Evolutionary conservation across 2,329 filamentous ascomycete species (phyloP).

Genomic region (Colletotrichum navitas): DNA sequence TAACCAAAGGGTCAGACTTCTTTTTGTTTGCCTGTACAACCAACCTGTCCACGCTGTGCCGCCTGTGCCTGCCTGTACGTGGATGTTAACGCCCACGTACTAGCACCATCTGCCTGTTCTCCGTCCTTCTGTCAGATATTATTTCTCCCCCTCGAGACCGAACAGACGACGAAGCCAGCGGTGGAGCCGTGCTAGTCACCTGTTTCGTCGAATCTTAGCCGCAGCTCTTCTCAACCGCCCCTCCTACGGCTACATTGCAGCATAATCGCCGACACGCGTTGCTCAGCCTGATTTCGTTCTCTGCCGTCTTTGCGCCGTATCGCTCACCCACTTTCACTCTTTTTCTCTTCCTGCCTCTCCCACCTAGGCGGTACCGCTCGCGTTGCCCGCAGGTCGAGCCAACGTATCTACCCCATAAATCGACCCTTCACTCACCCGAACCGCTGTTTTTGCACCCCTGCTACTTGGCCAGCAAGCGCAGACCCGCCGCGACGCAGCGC

Average conservation of each 20-base stretch:
- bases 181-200: constrained; percentile 36
- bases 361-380: constrained; percentile 27
- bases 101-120: not conserved
- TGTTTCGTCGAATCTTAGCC: constrained; percentile 41
- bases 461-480: constrained; percentile 29
- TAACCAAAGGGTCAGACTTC: not conserved
- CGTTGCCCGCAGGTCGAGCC: constrained; percentile 25
- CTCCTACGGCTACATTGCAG: constrained; percentile 30
- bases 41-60: constrained; percentile 6
- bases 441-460: constrained; percentile 24
- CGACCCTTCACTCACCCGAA: constrained; percentile 18
- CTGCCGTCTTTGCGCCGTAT: constrained; percentile 3
- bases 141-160: constrained; percentile 13
- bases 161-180: constrained; percentile 23
- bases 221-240: constrained; percentile 38
- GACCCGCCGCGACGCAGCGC: constrained; percentile 29
- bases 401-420: constrained; percentile 36
- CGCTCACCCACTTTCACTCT: not conserved
- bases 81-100: constrained; percentile 5
- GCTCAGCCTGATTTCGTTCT: constrained; percentile 36
- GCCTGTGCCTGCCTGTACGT: constrained; percentile 14
- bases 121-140: constrained; percentile 10
- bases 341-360: not conserved
- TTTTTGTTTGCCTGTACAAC: constrained; percentile 16
- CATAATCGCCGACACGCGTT: constrained; percentile 35